A percentile compares a stretch with the other conserved stretches of the same genome.
These are phyloP conservation scores for Debaryomyces psychrophilus DNA, from an alignment of 1,139 yeast species.

Conservation along the genomic window DNA sequence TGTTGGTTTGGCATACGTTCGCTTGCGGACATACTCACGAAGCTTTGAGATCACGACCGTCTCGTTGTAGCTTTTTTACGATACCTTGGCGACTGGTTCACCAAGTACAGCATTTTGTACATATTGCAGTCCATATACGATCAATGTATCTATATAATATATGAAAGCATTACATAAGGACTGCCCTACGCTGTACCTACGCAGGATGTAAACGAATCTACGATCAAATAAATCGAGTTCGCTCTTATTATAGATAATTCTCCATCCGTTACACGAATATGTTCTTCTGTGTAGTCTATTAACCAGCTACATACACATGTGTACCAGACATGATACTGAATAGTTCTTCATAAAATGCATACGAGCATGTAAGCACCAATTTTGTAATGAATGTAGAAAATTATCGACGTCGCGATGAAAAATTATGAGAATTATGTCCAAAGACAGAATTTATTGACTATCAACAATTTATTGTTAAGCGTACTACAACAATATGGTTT, in stretches of 20 bases:
- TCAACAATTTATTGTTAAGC: not conserved
- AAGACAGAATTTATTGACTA: not conserved
- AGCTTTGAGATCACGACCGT: not conserved
- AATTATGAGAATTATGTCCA: constrained; percentile 7
- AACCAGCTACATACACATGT: too few species aligned
- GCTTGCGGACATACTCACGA: not conserved
- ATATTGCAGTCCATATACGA: not conserved
- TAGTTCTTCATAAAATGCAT: not conserved
- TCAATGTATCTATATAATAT: not conserved
- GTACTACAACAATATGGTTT: constrained; percentile 63
- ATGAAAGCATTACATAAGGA: not conserved
- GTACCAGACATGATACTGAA: too few species aligned
- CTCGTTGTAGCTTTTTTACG: not conserved
- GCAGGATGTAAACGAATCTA: too few species aligned
- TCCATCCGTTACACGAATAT: too few species aligned
- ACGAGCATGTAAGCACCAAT: not conserved
- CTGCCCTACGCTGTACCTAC: not conserved
- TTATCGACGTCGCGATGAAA: constrained; percentile 8
- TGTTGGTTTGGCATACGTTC: not conserved
- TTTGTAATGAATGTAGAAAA: not conserved
- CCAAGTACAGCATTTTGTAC: not conserved
- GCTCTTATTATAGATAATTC: too few species aligned
- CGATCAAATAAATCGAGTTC: too few species aligned
- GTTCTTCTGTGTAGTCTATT: too few species aligned
- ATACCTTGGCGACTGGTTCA: not conserved